These are phyloP conservation scores for Colletotrichum scovillei DNA, from an alignment of 2,329 filamentous ascomycete species.

Conservation along the genomic window DNA sequence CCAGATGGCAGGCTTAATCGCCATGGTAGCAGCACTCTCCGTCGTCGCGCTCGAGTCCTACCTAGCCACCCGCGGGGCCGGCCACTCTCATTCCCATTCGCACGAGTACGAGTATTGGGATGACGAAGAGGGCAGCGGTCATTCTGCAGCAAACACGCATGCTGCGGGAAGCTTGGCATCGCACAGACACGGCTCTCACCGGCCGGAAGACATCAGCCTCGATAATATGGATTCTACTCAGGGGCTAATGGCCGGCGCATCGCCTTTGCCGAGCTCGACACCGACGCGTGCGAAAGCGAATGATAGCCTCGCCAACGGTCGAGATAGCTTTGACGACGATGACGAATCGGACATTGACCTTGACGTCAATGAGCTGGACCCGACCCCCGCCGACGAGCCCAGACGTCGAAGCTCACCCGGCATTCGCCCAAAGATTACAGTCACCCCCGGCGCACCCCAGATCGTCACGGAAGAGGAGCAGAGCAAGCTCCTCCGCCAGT, in stretches of 20 bases:
- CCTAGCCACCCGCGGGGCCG: constrained; percentile 77
- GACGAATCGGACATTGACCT: constrained; percentile 69
- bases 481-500: constrained; percentile 78
- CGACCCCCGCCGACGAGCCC: constrained; percentile 41
- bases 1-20: constrained; percentile 83
- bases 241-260: constrained; percentile 68
- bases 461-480: constrained; percentile 63
- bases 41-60: constrained; percentile 92
- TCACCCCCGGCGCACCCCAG: constrained; percentile 24
- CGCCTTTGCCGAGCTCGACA: constrained; percentile 67
- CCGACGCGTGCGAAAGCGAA: constrained; percentile 46
- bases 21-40: constrained; percentile 83
- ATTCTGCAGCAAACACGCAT: constrained; percentile 36
- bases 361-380: constrained; percentile 71
- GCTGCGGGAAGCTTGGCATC: constrained; percentile 47
- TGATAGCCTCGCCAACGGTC: constrained; percentile 23
- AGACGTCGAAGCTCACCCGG: constrained; percentile 41
- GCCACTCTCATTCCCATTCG: constrained; percentile 64
- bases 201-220: constrained; percentile 62
- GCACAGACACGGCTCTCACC: constrained; percentile 50
- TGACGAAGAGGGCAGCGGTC: constrained; percentile 54
- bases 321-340: constrained; percentile 45
- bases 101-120: constrained; percentile 63
- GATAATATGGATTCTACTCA: constrained; percentile 63
- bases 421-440: constrained; percentile 38